A percentile compares a stretch with the other conserved stretches of the same genome.
Evolutionary conservation across 768 basidiomycete genomes (phyloP).

Genomic region (Boletellus ananas): DNA sequence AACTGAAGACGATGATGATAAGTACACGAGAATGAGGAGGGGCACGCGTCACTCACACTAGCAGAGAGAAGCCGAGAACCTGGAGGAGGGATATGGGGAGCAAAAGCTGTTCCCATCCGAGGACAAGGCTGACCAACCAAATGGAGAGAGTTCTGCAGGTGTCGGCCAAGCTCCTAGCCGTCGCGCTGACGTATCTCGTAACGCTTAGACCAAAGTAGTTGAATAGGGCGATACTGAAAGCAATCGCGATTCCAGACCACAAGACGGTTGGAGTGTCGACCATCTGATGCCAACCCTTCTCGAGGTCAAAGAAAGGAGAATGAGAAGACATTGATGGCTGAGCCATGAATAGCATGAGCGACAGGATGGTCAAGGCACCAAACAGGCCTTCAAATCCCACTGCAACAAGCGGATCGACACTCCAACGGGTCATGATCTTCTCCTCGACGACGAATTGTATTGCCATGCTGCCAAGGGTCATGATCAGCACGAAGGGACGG

Average conservation of each 20-base stretch:
- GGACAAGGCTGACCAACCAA: slow-evolving; percentile 84
- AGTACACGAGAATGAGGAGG: slow-evolving; percentile 4
- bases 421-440: slow-evolving; percentile 87
- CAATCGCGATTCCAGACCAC: slow-evolving; percentile 66
- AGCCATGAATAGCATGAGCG: slow-evolving; percentile 78
- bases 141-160: slow-evolving; percentile 95
- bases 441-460: slow-evolving; percentile 95
- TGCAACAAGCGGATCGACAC: slow-evolving; percentile 84
- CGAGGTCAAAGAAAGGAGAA: slow-evolving; percentile 80
- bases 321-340: slow-evolving; percentile 59
- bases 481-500: neutral
- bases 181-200: slow-evolving; percentile 90
- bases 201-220: slow-evolving; percentile 91
- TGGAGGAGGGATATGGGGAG: slow-evolving; percentile 83
- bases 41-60: slow-evolving; percentile 65
- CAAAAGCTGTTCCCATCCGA: slow-evolving; percentile 87
- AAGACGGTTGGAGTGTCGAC: slow-evolving; percentile 70
- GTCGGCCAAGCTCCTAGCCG: slow-evolving; percentile 87
- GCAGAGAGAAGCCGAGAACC: slow-evolving; percentile 76
- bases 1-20: slow-evolving; percentile 41
- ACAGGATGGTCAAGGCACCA: slow-evolving; percentile 73
- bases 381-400: slow-evolving; percentile 96
- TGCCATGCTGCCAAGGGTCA: slow-evolving; percentile 60
- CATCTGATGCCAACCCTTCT: slow-evolving; percentile 88
- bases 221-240: slow-evolving; percentile 74